These are phyloP conservation scores for Ustilago cynodontis DNA, from an alignment of 1,284 basidiomycete genomes.

Conservation along the genomic window DNA sequence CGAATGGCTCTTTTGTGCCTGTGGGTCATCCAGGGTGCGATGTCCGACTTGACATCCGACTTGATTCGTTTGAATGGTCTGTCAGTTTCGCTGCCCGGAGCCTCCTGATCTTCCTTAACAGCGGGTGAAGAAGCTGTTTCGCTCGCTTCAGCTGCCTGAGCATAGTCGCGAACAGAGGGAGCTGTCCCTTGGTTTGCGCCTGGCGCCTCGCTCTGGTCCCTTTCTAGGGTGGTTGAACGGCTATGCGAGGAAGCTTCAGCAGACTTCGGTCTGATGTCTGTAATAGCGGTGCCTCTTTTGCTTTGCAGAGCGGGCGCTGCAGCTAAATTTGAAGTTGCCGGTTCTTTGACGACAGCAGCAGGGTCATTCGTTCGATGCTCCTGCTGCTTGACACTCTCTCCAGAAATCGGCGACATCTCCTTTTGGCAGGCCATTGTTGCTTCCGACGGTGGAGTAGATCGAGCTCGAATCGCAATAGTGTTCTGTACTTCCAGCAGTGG, in stretches of 20 bases:
- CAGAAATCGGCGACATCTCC: neutral
- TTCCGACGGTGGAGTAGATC: neutral
- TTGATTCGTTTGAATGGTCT: conserved; percentile 9
- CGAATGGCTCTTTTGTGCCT: conserved; percentile 27
- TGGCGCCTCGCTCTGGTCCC: neutral
- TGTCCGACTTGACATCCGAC: conserved; percentile 32
- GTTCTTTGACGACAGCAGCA: neutral
- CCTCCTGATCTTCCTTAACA: neutral
- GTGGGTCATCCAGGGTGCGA: conserved; percentile 34
- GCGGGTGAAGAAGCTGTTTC: neutral
- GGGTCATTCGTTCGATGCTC: neutral
- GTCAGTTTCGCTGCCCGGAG: neutral
- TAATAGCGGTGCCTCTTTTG: neutral
- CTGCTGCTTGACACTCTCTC: neutral
- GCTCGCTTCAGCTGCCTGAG: neutral
- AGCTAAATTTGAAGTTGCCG: neutral
- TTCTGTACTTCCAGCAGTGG: neutral
- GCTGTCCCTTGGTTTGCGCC: neutral
- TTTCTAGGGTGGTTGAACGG: neutral
- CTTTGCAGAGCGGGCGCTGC: neutral
- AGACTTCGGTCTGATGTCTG: neutral
- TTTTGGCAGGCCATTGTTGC: neutral
- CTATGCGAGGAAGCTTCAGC: neutral
- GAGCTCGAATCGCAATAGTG: neutral
- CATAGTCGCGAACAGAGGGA: neutral